Evolutionary conservation across 768 basidiomycete genomes (phyloP).

Genomic region (Amanita exitialis): DNA sequence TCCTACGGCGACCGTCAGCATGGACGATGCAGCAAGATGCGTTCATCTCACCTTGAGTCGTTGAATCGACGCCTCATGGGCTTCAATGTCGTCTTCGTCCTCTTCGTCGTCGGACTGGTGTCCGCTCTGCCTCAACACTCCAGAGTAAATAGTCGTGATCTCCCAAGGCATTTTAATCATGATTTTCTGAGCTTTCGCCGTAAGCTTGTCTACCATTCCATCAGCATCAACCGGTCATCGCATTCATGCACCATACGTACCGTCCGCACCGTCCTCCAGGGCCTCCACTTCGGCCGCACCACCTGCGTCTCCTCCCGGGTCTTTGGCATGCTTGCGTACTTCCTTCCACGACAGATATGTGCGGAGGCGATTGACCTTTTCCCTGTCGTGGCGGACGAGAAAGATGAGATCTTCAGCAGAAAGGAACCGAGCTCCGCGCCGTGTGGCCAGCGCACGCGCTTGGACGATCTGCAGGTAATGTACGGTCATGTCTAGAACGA

Average conservation of each 20-base stretch:
- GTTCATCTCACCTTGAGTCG: slow-evolving; percentile 52
- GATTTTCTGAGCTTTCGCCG: slow-evolving; percentile 82
- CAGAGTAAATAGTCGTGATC: slow-evolving; percentile 83
- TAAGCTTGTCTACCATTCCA: slow-evolving; percentile 51
- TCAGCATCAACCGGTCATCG: neutral
- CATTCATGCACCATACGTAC: slow-evolving; percentile 24
- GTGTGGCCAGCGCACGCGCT: slow-evolving; percentile 73
- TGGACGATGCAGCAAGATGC: neutral
- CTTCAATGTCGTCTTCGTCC: slow-evolving; percentile 93
- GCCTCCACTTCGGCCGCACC: slow-evolving; percentile 77
- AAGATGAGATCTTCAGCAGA: slow-evolving; percentile 95
- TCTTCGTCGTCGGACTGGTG: slow-evolving; percentile 92
- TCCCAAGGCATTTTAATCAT: slow-evolving; percentile 97
- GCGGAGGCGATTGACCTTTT: slow-evolving; percentile 85
- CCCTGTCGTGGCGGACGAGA: slow-evolving; percentile 87
- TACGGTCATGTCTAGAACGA: neutral
- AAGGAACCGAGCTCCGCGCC: slow-evolving; percentile 77
- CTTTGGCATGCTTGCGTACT: slow-evolving; percentile 90
- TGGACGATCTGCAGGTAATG: slow-evolving; percentile 59
- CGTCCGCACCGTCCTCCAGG: slow-evolving; percentile 76
- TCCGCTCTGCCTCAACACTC: slow-evolving; percentile 64
- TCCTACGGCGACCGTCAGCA: slow-evolving; percentile 37
- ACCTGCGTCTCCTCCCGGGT: slow-evolving; percentile 74
- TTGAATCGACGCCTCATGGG: slow-evolving; percentile 88
- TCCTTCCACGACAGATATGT: slow-evolving; percentile 98